Evolutionary conservation across 148 eudicot species (phyloP), one percentile per base, ranked within the genome.

Genomic region (Vaccinium vitisidaea): DNA sequence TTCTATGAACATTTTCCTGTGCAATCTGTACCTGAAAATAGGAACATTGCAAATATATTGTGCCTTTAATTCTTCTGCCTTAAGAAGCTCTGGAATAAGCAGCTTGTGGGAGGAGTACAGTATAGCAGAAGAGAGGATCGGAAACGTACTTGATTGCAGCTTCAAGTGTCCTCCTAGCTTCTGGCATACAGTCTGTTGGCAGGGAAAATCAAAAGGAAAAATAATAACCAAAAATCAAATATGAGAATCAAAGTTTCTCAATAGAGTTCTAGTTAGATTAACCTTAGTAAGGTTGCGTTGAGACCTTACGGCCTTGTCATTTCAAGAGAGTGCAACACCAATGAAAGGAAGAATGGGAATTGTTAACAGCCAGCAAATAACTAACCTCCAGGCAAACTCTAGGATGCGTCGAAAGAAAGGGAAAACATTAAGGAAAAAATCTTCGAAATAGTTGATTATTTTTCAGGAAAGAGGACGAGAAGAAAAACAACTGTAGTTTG

Each of bases 71-170:
- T 56, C 58, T 19, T n/a, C 63, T 32, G 54, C 79, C 48, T 65
- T 30, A 59, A 75, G 23, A 59, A 86, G 75, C 23, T 25, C 52
- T 36, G 56, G 52, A 79, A 56, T 58, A 56, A 32, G 21, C 61
- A 55, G 14, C 27, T 21, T 23, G 12, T 59, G 25, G 53, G 9
- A 11, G 43, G 52, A 46, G 30, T 39, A 15, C 59, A 61, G 12
- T 15, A 59, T 39, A 21, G 32, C 73, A 56, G 12, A 15, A 54
- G 58, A 54, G 58, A 78, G 58, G 81, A 8, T 18, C 39, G 27
- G 36, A 76, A 23, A 86, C 95, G 63, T 94, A 97, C 99, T 94
- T 97, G 89, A 97, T 89, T 80, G 95, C 96, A 84, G 93, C 95
- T 91, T 95, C 97, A 16, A 89, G 89, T 25, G 98, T 97, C 90